These are phyloP conservation scores for Quercus robur DNA, from an alignment of 306 rosid genomes.

Conservation along the genomic window DNA sequence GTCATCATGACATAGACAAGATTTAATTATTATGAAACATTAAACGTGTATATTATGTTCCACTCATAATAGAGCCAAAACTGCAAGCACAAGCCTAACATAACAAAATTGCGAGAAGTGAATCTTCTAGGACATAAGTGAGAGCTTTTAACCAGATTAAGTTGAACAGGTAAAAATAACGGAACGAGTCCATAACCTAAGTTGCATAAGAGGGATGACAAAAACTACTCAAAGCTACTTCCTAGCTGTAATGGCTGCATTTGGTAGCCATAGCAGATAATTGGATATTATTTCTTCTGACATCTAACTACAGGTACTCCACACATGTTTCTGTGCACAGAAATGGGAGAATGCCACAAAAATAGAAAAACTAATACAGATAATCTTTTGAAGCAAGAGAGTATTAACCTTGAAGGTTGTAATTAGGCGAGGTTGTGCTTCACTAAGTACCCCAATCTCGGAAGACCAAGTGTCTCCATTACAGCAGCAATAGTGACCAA, in stretches of 20 bases:
- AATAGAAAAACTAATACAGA: not conserved
- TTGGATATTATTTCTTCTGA: not conserved
- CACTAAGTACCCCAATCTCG: constrained; percentile 85
- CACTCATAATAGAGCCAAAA: not conserved
- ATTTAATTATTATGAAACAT: not conserved
- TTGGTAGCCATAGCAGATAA: not conserved
- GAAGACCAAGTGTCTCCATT: constrained; percentile 99
- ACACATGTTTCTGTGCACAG: not conserved
- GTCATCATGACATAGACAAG: not conserved
- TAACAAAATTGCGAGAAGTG: not conserved
- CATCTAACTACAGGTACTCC: not conserved
- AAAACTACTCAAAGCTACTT: not conserved
- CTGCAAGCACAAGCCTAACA: not conserved
- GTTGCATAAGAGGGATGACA: not conserved
- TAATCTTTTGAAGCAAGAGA: constrained; percentile 7
- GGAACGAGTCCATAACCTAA: not conserved
- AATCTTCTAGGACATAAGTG: not conserved
- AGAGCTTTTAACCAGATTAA: not conserved
- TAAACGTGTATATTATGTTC: no score
- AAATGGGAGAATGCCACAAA: not conserved
- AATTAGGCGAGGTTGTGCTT: constrained; percentile 73
- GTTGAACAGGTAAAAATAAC: not conserved
- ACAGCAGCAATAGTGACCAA: constrained; percentile 91
- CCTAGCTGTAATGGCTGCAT: not conserved
- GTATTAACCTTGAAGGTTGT: constrained; percentile 78